Conservation (phyloP, 139 green algal genomes). For the Coccomyxa sp. region DNA sequence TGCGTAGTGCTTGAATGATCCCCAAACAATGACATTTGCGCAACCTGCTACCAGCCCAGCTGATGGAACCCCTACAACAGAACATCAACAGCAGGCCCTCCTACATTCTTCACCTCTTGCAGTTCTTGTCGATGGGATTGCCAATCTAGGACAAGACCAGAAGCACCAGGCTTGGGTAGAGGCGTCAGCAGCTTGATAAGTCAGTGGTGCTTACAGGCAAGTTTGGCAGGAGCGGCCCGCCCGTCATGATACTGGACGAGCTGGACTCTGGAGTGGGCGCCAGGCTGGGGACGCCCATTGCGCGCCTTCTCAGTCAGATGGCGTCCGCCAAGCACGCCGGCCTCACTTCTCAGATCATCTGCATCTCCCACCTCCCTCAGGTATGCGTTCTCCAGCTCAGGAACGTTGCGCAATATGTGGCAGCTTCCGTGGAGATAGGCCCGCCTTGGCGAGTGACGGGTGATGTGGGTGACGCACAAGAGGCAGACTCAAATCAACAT, state of each 20-base stretch:
- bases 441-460: neutral
- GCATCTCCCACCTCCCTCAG: constrained; percentile 78
- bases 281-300: constrained; percentile 60
- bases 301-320: constrained; percentile 62
- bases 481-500: no score
- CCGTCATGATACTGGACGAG: constrained; percentile 79
- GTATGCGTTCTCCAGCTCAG: constrained; percentile 17
- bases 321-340: neutral
- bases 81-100: no score
- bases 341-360: constrained; percentile 64
- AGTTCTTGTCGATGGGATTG: no score
- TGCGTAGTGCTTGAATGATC: neutral
- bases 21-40: no score
- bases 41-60: no score
- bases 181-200: no score
- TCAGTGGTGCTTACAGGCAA: neutral
- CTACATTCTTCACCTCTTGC: no score
- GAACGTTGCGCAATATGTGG: neutral
- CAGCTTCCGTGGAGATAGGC: neutral
- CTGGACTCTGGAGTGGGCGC: constrained; percentile 69
- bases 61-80: no score
- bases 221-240: constrained; percentile 5
- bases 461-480: neutral
- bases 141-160: no score
- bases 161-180: no score